A percentile compares a stretch with the other conserved stretches of the same genome.
Conservation (phyloP, 768 basidiomycete species). For the Macrocybe gigantea region DNA sequence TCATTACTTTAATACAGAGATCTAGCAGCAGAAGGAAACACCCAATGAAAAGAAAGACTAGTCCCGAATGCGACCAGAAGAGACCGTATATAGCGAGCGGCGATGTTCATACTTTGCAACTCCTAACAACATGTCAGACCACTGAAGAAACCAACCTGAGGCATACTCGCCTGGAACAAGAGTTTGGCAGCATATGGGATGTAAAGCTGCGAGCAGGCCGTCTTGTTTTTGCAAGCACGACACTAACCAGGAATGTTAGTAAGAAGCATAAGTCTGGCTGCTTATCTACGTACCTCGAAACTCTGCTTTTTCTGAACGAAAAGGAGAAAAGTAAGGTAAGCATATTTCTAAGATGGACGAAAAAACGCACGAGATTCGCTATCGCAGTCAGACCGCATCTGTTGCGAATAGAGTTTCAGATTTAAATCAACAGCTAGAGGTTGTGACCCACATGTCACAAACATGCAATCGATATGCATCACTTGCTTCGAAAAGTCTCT, state of each 20-base stretch:
- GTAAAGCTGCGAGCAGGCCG: constrained; percentile 84
- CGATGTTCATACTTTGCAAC: constrained; percentile 94
- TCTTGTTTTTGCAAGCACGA: constrained; percentile 96
- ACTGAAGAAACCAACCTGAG: background rate
- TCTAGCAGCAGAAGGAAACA: no score
- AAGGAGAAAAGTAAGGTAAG: constrained; percentile 5
- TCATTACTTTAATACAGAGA: no score
- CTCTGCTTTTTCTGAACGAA: constrained; percentile 85
- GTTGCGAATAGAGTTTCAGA: constrained; percentile 7
- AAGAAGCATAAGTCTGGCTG: background rate
- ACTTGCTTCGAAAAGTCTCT: constrained; percentile 90
- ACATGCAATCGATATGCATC: constrained; percentile 93
- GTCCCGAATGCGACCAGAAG: constrained; percentile 82
- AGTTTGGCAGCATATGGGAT: constrained; percentile 97
- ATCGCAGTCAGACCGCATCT: constrained; percentile 96
- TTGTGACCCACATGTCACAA: constrained; percentile 80
- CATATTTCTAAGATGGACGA: background rate
- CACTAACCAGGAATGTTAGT: constrained; percentile 38
- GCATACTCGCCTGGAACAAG: constrained; percentile 75
- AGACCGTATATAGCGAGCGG: constrained; percentile 84
- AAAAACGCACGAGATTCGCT: constrained; percentile 75
- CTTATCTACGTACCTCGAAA: constrained; percentile 57
- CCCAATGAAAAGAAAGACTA: constrained; percentile 13
- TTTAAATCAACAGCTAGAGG: background rate
- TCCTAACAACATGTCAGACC: constrained; percentile 41